These are phyloP conservation scores for Neofusicoccum cordaticola DNA, from an alignment of 2,329 filamentous ascomycete species.

Conservation along the genomic window DNA sequence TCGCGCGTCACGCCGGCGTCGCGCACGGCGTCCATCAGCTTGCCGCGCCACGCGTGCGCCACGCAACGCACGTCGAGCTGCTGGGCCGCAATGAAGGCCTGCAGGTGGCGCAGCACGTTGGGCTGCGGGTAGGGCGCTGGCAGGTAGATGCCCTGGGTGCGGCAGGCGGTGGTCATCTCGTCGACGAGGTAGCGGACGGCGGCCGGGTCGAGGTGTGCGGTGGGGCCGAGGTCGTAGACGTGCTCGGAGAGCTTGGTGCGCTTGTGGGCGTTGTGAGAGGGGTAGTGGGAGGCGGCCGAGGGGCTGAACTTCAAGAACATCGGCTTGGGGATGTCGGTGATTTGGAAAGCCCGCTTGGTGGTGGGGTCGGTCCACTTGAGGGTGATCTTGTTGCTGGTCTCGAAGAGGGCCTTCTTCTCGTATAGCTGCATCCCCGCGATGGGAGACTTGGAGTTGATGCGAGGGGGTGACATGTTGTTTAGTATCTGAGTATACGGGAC, in stretches of 20 bases:
- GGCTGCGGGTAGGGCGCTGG: constrained; percentile 12
- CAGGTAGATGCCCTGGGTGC: constrained; percentile 29
- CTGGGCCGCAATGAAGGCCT: constrained; percentile 32
- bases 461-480: not conserved
- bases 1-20: constrained; percentile 32
- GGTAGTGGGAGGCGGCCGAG: not conserved
- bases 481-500: not conserved
- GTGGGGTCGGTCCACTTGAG: not conserved
- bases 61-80: constrained; percentile 35
- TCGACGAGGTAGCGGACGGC: constrained; percentile 22
- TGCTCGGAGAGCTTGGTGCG: not conserved
- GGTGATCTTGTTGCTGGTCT: not conserved
- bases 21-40: constrained; percentile 28
- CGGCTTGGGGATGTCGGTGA: not conserved
- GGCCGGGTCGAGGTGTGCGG: not conserved
- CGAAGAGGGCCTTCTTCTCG: not conserved
- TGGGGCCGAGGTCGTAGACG: not conserved
- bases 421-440: not conserved
- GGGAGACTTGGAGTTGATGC: not conserved
- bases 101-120: constrained; percentile 27
- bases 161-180: constrained; percentile 40
- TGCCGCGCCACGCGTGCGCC: not conserved
- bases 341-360: not conserved
- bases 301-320: not conserved
- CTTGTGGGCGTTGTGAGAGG: not conserved